phyloP scores from a whole-genome alignment of 2,329 filamentous ascomycete species.

The Hymenoscyphus occultus region DNA sequence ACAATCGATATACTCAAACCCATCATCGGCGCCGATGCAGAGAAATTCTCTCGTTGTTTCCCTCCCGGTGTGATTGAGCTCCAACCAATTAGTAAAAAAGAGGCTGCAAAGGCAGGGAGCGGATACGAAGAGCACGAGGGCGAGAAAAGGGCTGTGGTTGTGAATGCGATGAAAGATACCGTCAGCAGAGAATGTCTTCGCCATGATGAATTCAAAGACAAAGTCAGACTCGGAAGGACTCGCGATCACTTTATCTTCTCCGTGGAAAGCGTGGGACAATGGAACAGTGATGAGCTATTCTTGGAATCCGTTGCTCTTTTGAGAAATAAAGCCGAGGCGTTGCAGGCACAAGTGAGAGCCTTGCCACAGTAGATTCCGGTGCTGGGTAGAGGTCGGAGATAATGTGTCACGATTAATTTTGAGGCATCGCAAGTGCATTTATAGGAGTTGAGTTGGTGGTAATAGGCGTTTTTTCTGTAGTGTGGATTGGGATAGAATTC shows the following conservation, averaged over 20 bases:
- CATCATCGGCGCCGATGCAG: constrained; percentile 81
- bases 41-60: constrained; percentile 89
- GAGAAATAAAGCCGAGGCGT: constrained; percentile 75
- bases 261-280: constrained; percentile 92
- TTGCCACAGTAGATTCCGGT: constrained; percentile 47
- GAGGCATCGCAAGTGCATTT: constrained; percentile 4
- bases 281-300: constrained; percentile 90
- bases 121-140: constrained; percentile 74
- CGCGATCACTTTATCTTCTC: constrained; percentile 97
- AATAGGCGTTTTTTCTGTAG: neutral
- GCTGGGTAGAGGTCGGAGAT: neutral
- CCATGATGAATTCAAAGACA: constrained; percentile 89
- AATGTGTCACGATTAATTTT: constrained; percentile 3
- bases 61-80: constrained; percentile 82
- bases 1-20: constrained; percentile 80
- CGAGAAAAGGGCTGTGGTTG: constrained; percentile 82
- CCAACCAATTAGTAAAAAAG: constrained; percentile 65
- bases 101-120: constrained; percentile 57
- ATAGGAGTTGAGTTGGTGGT: constrained; percentile 1
- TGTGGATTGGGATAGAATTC: neutral
- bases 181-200: constrained; percentile 90
- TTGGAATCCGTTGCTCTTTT: constrained; percentile 82
- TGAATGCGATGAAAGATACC: constrained; percentile 87
- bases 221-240: constrained; percentile 87
- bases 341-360: constrained; percentile 67